phyloP scores from a whole-genome alignment of 1,284 basidiomycete species.

The Ustilago esculenta region DNA sequence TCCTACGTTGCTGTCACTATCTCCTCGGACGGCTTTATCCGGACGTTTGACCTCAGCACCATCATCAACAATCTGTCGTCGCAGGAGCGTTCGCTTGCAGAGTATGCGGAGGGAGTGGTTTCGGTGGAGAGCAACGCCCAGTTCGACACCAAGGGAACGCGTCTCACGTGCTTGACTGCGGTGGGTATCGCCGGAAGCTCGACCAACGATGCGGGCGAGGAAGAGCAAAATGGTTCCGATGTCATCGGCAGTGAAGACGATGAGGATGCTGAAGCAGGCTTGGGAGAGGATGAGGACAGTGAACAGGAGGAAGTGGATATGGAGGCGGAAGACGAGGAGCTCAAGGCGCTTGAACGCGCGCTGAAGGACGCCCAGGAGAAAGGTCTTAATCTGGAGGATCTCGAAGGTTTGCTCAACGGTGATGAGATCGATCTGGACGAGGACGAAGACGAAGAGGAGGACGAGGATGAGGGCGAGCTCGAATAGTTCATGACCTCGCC shows the following conservation, averaged over 20 bases:
- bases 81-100: slow-evolving; percentile 1
- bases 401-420: slow-evolving; percentile 37
- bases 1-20: slow-evolving; percentile 54
- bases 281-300: slow-evolving; percentile 15
- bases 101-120: slow-evolving; percentile 11
- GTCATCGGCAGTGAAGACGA: slow-evolving; percentile 36
- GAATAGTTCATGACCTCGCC: too few relatives aligned
- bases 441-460: slow-evolving; percentile 21
- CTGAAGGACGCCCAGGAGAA: slow-evolving; percentile 46
- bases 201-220: slow-evolving; percentile 13
- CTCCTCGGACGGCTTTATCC: slow-evolving; percentile 64
- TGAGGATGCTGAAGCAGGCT: slow-evolving; percentile 18
- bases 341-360: slow-evolving; percentile 44
- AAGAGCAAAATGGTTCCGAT: slow-evolving; percentile 39
- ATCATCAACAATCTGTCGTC: slow-evolving; percentile 27
- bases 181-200: slow-evolving; percentile 37
- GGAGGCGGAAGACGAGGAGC: slow-evolving; percentile 49
- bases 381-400: slow-evolving; percentile 38
- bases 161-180: slow-evolving; percentile 61
- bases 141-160: slow-evolving; percentile 61
- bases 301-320: slow-evolving; percentile 43
- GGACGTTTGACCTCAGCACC: slow-evolving; percentile 55
- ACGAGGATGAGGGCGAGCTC: slow-evolving; percentile 23
- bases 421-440: slow-evolving; percentile 25
- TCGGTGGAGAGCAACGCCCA: slow-evolving; percentile 40